Base-by-base conservation (phyloP, 2,329 filamentous ascomycete species). In the Aureobasidium sp. region DNA sequence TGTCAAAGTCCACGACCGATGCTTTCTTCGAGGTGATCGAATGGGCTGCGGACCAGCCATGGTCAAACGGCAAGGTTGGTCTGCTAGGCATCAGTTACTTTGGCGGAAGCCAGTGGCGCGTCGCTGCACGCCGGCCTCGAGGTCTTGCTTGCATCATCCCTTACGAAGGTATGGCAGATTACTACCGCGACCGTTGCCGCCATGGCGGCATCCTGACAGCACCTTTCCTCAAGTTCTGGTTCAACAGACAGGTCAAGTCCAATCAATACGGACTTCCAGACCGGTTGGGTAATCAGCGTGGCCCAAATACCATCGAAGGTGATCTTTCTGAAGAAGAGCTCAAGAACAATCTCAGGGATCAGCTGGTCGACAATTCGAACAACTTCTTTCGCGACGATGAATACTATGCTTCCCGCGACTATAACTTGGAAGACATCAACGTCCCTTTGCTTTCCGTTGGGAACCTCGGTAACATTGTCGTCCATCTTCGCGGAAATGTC, bases 401-500 rank as follows among this genome's bases (percentile, higher is more conserved):
- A 0, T 88, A 88, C 72, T 88, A 87, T 63, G 80, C 84, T 0
- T 83, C 80, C 47, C 87, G 84, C 67, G 85, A 89, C 55, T 89
- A 86, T 66, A 76, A 82, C 51, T 76, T 87, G 70, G 80, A 76
- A 17, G 84, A 89, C 64, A 88, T 90, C 44, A 77, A 87, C 63
- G 86, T 89, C 0, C 87, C 87, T 0, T 68, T 89, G 0, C 78
- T 89, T 0, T 84, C 80, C 0, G 87, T 89, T 0, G 87, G 81
- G 0, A 89, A 89, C 70, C 89, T 86, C 86, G 87, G 86, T 12
- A 86, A 86, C 1, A 89, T 89, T 52, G 71, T 86, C 4, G 78
- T 90, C 1, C 87, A 90, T 66, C 77, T 89, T 5, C 79, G 87
- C 8, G 87, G 87, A 2, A 90, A 90, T 66, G 78, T 90, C 8